Conservation (phyloP, 1,284 basidiomycete species). For the Cutaneotrichosporon daszewskae region DNA sequence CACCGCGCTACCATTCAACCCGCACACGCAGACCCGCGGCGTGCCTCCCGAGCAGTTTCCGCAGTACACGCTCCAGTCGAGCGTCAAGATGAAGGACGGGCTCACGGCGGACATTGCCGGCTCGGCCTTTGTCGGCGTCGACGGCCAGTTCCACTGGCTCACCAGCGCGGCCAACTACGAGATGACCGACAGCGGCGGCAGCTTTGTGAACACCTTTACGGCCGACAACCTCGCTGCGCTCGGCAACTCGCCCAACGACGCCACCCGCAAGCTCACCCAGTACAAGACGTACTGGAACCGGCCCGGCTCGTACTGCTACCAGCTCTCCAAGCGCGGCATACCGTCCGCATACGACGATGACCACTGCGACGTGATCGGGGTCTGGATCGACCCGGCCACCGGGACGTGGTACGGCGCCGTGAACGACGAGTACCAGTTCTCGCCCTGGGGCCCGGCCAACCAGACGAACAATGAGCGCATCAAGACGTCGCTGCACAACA, state of each 20-base stretch:
- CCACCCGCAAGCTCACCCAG: background rate
- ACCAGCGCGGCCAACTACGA: background rate
- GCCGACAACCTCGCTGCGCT: constrained; percentile 1
- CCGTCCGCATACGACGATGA: constrained; percentile 6
- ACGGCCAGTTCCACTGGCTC: constrained; percentile 2
- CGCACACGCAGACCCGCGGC: background rate
- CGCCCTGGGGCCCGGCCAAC: background rate
- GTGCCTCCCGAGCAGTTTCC: background rate
- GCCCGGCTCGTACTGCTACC: constrained; percentile 1
- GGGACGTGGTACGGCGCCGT: constrained; percentile 1
- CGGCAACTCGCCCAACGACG: background rate
- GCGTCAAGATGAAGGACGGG: background rate
- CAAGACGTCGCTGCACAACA: constrained; percentile 1
- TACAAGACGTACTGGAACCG: constrained; percentile 5
- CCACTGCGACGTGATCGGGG: constrained; percentile 7
- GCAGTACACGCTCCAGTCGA: background rate
- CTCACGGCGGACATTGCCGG: constrained; percentile 2
- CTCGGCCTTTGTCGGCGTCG: constrained; percentile 1
- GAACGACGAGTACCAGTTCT: constrained; percentile 10
- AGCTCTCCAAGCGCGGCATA: constrained; percentile 2
- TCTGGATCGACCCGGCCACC: constrained; percentile 2
- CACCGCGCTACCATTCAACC: too few relatives aligned
- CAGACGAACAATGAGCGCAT: background rate
- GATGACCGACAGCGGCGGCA: background rate
- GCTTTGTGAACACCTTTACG: background rate